Evolutionary conservation across 2,329 filamentous ascomycete genomes (phyloP).

Genomic region (Metarhizium robertsii): DNA sequence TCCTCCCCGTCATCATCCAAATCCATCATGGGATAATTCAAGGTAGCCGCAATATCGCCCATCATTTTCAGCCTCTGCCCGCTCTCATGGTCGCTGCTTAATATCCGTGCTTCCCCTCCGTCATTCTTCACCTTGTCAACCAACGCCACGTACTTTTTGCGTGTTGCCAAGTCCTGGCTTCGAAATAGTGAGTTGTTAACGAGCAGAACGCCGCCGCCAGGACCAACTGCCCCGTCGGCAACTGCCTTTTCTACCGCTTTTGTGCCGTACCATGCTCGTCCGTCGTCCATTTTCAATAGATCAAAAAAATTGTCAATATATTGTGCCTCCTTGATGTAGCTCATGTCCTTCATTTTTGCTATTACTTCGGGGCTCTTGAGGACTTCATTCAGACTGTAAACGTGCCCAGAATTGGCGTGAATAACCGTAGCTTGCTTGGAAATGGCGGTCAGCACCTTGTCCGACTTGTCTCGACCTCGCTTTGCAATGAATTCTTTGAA

Average conservation of each 20-base stretch:
- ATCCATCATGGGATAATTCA: conserved; percentile 81
- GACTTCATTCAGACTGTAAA: conserved; percentile 82
- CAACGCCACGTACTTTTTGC: conserved; percentile 73
- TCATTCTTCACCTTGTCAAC: conserved; percentile 83
- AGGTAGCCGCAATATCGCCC: conserved; percentile 79
- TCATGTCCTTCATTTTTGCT: conserved; percentile 71
- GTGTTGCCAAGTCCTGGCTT: conserved; percentile 64
- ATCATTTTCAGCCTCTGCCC: conserved; percentile 75
- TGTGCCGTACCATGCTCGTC: conserved; percentile 82
- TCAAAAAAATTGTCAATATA: conserved; percentile 79
- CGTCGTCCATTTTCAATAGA: conserved; percentile 73
- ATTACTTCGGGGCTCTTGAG: conserved; percentile 73
- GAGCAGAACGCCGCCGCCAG: conserved; percentile 74
- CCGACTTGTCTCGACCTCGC: conserved; percentile 45
- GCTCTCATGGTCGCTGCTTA: conserved; percentile 92
- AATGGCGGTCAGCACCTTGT: conserved; percentile 60
- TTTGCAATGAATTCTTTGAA: conserved; percentile 68
- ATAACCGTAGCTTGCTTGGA: conserved; percentile 60
- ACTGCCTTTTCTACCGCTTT: conserved; percentile 75
- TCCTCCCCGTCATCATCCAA: conserved; percentile 61
- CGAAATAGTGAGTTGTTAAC: conserved; percentile 85
- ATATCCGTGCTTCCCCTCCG: conserved; percentile 78
- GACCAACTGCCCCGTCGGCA: conserved; percentile 77
- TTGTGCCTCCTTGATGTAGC: conserved; percentile 74
- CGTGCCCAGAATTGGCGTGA: conserved; percentile 75